Conservation (phyloP, 345 rosid species). For the Orychophragmus violaceus region DNA sequence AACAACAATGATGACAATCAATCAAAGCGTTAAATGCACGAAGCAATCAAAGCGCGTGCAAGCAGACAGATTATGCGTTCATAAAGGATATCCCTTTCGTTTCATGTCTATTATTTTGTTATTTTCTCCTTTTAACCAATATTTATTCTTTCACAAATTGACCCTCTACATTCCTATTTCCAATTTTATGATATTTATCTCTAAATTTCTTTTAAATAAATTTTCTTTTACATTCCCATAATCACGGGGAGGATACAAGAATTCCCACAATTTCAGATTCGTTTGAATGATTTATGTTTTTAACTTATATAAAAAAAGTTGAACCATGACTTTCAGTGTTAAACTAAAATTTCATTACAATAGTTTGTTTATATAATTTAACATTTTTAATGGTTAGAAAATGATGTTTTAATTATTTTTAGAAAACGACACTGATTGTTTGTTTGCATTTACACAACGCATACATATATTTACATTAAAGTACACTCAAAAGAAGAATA, state of each 20-base stretch:
- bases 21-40: slow-evolving; percentile 22
- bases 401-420: not conserved
- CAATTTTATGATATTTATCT: not conserved
- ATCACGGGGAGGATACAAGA: not conserved
- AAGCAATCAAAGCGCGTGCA: slow-evolving; percentile 23
- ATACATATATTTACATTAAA: not conserved
- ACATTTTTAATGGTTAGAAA: not conserved
- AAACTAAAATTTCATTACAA: not conserved
- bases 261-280: not conserved
- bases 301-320: not conserved
- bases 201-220: not conserved
- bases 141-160: not conserved
- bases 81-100: slow-evolving; percentile 1
- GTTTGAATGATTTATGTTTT: not conserved
- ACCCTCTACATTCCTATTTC: not conserved
- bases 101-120: not conserved
- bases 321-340: not conserved
- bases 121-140: not conserved
- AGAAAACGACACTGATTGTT: not conserved
- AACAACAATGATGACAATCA: slow-evolving; percentile 8
- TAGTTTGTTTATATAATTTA: not conserved
- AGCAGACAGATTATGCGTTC: slow-evolving; percentile 13
- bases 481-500: not conserved
- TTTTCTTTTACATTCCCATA: not conserved
- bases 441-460: not conserved